Percentiles rank a stretch among this genome's conserved stretches.
Conservation (phyloP, 78 protist genomes). For the Planoprotostelium fungivorum region DNA sequence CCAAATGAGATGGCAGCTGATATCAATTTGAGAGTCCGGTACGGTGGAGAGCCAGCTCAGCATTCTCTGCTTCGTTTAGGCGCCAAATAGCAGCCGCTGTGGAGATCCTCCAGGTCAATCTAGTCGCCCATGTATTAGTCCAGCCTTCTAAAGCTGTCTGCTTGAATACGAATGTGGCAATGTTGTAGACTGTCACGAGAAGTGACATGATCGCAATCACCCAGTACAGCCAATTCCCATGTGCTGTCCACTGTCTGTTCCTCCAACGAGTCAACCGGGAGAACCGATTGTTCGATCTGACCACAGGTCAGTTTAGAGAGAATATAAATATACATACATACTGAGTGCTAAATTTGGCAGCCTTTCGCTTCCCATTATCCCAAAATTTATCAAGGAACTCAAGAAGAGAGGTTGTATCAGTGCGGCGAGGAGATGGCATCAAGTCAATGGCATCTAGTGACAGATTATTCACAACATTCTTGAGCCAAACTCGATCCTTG, state of each 20-base stretch:
- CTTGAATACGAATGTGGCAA: background rate
- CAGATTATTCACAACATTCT: background rate
- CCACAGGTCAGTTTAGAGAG: background rate
- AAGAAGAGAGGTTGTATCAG: constrained; percentile 1
- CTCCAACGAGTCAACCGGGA: background rate
- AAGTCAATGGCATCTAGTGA: background rate
- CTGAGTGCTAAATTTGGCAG: background rate
- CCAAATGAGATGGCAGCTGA: background rate
- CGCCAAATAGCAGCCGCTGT: background rate
- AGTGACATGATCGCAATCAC: background rate
- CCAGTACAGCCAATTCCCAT: constrained; percentile 1
- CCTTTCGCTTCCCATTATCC: background rate
- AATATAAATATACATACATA: background rate
- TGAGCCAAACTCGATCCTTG: background rate
- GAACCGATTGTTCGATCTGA: background rate
- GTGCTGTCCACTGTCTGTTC: background rate
- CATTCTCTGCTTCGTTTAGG: background rate
- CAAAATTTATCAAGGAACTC: background rate
- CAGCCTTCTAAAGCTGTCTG: background rate
- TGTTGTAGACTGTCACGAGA: background rate
- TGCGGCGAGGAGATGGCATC: background rate
- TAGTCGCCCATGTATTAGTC: background rate
- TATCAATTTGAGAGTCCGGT: background rate
- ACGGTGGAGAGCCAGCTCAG: constrained; percentile 2
- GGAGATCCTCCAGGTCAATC: background rate